Evolutionary conservation across 257 asterid species (phyloP), one percentile per base, ranked within the genome.

Genomic region (Penstemon barbatus): DNA sequence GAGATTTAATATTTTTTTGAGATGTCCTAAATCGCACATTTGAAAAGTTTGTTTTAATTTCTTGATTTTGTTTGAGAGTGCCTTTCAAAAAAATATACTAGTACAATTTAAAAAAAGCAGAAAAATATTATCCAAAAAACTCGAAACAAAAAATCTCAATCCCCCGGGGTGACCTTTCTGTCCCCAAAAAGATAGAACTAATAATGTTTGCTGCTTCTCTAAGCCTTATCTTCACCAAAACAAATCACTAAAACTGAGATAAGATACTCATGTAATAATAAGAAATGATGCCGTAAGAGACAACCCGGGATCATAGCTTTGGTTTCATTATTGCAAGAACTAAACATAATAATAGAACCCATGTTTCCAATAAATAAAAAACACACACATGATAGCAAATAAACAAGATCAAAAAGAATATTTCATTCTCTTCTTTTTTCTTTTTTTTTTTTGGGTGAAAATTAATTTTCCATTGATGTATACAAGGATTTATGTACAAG

Each of bases 401-500:
- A 68, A 42, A 73, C 50, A 18, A 33, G 44, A 44, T 38, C 33
- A 50, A 54, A 45, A 44, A 58, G 6, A 57, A 58, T 52, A 61
- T 54, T 55, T 25, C 2, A 25, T 25, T 25, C 33, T 25, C 33
- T 2, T 25, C 2, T 25, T 25, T 25, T 25, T 49, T 41, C n/a
- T 15, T 0, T 15, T 15, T 25, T 25, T 25, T 25, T 25, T 25
- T 49, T 41, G 11, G 53, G 58, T 64, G 76, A 68, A 72, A 69
- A 48, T 68, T 65, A 65, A 80, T 76, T 53, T 74, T 65, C 69
- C 75, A 74, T 67, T 68, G 74, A 69, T 72, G 76, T 84, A 79
- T 79, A 80, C 80, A 75, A 43, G 59, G 69, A 73, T 55, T 25
- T 80, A 79, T 82, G 70, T 86, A 86, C 93, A 86, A 63, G 68